Base-by-base conservation (phyloP, 371 early-diverging fungal genomes). In the Conidiobolus coronatus region DNA sequence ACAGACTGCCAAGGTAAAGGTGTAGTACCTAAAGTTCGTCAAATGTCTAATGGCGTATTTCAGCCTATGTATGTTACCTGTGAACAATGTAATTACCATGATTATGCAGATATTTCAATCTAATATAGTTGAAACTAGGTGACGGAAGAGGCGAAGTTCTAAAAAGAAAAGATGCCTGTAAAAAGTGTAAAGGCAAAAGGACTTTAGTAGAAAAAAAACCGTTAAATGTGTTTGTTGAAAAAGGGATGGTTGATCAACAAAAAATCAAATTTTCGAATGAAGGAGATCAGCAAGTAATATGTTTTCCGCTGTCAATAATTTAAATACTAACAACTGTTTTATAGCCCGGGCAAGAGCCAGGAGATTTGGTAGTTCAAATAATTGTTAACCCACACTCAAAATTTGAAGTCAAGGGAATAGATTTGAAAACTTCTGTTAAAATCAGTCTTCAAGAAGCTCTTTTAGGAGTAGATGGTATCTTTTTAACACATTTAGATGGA, bases 21-120 rank as follows among this genome's bases (percentile, higher is more conserved):
- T 49, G 75, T 77, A 45, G 77, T 67, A 59, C 73, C 70, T 50
- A 78, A 70, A 18, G 71, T 87, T 55, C 70, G 93, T 43, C 95
- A 92, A 63, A 80, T 94, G 68, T 95, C 95, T 22, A 91, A 91
- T 41, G 51, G 51, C 12, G 91, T 93, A 85, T 75, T 94, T 47
- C 97, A 96, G 68, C 94, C 91, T 67, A 77, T 92, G 63, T 93
- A 93, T 62, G 81, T 86, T 59, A 73, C 82, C 36, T 96, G 97
- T 70, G 67, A 68, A 14, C 77, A 71, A 42, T 94, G 94, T 68
- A 54, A 15, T 40, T 20, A 18, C n/a, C 9, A 33, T 15, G 18
- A 5, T 29, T 34, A 20, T 24, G 7, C n/a, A 19, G 23, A 7
- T 24, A 22, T 7, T 24, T 23, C 8, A 29, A 29, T 29, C 29